Evolutionary conservation across 192 early-diverging fungal species (phyloP), one percentile per base, ranked within the genome.

Genomic region (Backusella sp.): DNA sequence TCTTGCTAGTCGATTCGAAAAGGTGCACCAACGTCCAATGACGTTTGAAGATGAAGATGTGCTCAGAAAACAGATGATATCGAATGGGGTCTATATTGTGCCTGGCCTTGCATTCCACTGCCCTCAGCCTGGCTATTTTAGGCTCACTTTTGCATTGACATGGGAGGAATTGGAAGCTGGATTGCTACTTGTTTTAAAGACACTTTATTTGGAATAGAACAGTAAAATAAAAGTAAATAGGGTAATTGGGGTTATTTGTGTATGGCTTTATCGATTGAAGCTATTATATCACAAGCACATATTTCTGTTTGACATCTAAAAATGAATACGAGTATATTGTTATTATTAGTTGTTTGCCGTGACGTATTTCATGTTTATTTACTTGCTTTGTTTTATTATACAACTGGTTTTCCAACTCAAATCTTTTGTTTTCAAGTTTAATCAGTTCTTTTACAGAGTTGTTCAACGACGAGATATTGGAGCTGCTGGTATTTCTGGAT

Each of bases 81-180:
- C 89, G 3, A 49, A 83, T 26, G 86, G 89, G 0, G 86, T 97
- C 0, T 95, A 92, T 72, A 79, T 95, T 44, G 88, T 90, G 6
- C 77, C 86, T 19, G 92, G 93, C 1, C 84, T 87, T 56, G 92
- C 87, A 0, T 97, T 96, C 73, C 86, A 81, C 37, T 83, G 88
- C 28, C 42, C 53, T 0, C 86, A 88, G 49, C 83, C 80, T 11
- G 93, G 93, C 0, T 92, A 86, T 78, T 93, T 92, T 81, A 86
- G 93, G 4, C 44, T 94, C 41, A 88, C 87, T 4, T 93, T 91
- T 73, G 77, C 90, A 42, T 79, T 91, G 9, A 74, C 78, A 30
- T 79, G 79, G 66, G 77, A 76, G 2, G 78, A 86, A 68, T 59
- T 92, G 70, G 76, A 83, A 12, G 8, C 83, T 30, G 90, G 84